Evolutionary conservation across 2,329 filamentous ascomycete species (phyloP), one percentile per base, ranked within the genome.

Genomic region (Lachnellula subtilissima): DNA sequence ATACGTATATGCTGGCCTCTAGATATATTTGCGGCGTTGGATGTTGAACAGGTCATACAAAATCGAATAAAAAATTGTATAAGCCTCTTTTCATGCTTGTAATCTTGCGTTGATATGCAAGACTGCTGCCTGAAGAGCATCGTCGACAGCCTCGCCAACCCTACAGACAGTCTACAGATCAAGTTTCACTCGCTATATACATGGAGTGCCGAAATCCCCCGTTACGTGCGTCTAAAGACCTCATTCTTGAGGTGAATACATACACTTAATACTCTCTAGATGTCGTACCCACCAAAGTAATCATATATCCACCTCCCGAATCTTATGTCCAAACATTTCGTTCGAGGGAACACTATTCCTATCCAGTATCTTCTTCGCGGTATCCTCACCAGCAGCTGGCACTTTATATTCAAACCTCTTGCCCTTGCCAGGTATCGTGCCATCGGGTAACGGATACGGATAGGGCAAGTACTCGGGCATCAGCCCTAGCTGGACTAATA

Each of bases 401-500:
- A 88, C 71, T 2, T 74, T 74, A 50, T 85, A 85, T 67, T 88
- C 84, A 22, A 73, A 69, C 35, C 61, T 66, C 50, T 70, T 71
- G 0, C 68, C 72, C 0, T 71, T 50, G 0, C 60, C 66, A 0
- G 74, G 69, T 2, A 72, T 42, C 22, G 46, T 52, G 2, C 65
- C 65, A 56, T 65, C 58, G 4, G 62, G 59, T 0, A 84, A 61
- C 0, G 76, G 61, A 64, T 86, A 81, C 0, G 84, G 84, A 25
- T 63, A 69, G 1, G 65, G 66, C 0, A 69, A 60, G 32, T 67
- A 68, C 50, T 65, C 60, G 3, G 66, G 66, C 50, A 89, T 66
- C 19, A 88, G 66, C 0, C 82, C 85, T 1, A 86, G 68, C 66
- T 89, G 86, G 6, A 75, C 70, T 9, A 89, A 71, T 1, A 82